phyloP scores from a whole-genome alignment of 1,284 basidiomycete genomes.

The Athelia sp. region DNA sequence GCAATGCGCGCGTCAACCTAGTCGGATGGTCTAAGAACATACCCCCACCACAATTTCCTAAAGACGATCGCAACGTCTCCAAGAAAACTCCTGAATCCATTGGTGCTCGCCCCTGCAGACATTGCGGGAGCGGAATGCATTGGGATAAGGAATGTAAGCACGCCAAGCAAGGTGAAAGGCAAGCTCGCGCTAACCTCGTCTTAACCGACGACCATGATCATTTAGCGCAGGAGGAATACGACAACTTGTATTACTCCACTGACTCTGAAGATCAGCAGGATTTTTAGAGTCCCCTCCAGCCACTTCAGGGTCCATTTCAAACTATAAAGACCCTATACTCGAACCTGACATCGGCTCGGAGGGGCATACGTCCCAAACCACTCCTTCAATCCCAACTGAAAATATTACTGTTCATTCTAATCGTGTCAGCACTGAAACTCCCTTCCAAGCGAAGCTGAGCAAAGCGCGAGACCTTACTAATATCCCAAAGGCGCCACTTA shows the following conservation, averaged over 20 bases:
- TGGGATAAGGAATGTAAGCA: conserved; percentile 29
- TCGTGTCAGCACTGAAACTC: neutral
- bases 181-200: conserved; percentile 14
- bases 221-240: conserved; percentile 12
- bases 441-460: too few relatives aligned
- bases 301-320: too few relatives aligned
- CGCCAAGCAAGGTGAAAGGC: conserved; percentile 8
- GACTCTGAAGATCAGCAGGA: conserved; percentile 4
- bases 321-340: too few relatives aligned
- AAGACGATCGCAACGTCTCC: conserved; percentile 24
- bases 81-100: conserved; percentile 21
- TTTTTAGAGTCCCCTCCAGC: conserved; percentile 12
- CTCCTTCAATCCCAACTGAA: neutral
- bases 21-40: conserved; percentile 3
- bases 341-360: too few relatives aligned
- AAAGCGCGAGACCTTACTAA: too few relatives aligned
- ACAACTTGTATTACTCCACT: conserved; percentile 13
- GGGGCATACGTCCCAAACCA: too few relatives aligned
- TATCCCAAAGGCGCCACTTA: neutral
- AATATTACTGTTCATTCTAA: neutral
- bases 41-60: conserved; percentile 17
- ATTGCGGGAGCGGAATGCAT: conserved; percentile 29
- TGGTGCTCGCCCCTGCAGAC: conserved; percentile 26
- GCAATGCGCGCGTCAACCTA: too few relatives aligned
- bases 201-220: conserved; percentile 8